Evolutionary conservation across 805 yeast genomes (phyloP).

Genomic region (Lipomyces chichibuensis): DNA sequence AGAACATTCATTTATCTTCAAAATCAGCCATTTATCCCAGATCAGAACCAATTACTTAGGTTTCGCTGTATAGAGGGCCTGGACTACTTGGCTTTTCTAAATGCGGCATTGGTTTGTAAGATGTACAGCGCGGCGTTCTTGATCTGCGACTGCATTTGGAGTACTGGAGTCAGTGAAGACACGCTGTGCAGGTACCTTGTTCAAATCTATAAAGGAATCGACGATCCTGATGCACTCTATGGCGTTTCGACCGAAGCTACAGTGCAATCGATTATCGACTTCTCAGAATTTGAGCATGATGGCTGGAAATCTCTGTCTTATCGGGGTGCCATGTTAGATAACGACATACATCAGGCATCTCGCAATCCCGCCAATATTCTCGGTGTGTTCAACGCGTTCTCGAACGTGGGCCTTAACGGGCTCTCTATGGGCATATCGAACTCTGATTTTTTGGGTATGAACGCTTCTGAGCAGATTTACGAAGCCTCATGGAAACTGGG

Average conservation of each 20-base stretch:
- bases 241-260: slow-evolving; percentile 67
- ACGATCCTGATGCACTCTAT: slow-evolving; percentile 63
- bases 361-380: slow-evolving; percentile 11
- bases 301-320: slow-evolving; percentile 53
- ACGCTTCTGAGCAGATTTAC: slow-evolving; percentile 44
- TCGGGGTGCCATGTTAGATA: slow-evolving; percentile 60
- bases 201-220: slow-evolving; percentile 55
- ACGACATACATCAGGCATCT: neutral
- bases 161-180: slow-evolving; percentile 25
- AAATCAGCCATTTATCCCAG: slow-evolving; percentile 8
- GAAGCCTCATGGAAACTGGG: slow-evolving; percentile 77
- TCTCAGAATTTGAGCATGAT: slow-evolving; percentile 30
- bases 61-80: slow-evolving; percentile 28
- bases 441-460: slow-evolving; percentile 20
- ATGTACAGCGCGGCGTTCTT: slow-evolving; percentile 43
- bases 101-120: slow-evolving; percentile 38
- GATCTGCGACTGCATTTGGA: slow-evolving; percentile 43
- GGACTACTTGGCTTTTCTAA: slow-evolving; percentile 32
- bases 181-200: slow-evolving; percentile 36
- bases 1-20: slow-evolving; percentile 28
- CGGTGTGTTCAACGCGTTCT: slow-evolving; percentile 48
- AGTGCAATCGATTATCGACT: slow-evolving; percentile 54
- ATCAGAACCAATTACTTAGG: slow-evolving; percentile 36
- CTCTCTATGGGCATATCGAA: slow-evolving; percentile 52
- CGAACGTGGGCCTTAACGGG: slow-evolving; percentile 60